Evolutionary conservation across 495 filamentous ascomycete species (phyloP).

Genomic region (Tricharina praecox): DNA sequence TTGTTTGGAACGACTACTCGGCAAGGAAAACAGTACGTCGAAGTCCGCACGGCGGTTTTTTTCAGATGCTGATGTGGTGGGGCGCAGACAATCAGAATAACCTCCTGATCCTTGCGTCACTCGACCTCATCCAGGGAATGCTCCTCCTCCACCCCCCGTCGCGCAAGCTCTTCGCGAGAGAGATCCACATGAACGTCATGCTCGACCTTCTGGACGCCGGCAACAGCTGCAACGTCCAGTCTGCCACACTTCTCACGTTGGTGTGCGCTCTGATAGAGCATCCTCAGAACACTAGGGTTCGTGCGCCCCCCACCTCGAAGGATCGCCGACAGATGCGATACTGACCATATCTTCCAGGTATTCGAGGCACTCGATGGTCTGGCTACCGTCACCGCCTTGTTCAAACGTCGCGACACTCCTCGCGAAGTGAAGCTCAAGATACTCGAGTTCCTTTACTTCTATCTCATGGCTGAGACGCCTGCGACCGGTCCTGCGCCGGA

Average conservation of each 20-base stretch:
- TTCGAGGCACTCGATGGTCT: conserved; percentile 91
- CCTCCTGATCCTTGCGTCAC: conserved; percentile 67
- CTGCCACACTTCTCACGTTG: conserved; percentile 69
- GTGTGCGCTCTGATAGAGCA: conserved; percentile 72
- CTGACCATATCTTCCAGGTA: conserved; percentile 28
- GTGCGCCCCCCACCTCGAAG: neutral
- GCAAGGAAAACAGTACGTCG: conserved; percentile 44
- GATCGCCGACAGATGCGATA: neutral
- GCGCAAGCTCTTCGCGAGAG: conserved; percentile 68
- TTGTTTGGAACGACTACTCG: conserved; percentile 75
- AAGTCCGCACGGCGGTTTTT: too few relatives aligned
- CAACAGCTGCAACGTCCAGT: conserved; percentile 83
- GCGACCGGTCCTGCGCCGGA: neutral
- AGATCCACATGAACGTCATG: conserved; percentile 88
- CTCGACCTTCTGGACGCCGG: conserved; percentile 87
- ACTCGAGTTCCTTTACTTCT: conserved; percentile 93
- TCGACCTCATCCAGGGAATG: conserved; percentile 80
- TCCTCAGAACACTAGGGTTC: conserved; percentile 58
- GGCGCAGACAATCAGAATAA: conserved; percentile 68
- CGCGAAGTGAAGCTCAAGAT: conserved; percentile 83
- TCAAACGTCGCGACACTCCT: conserved; percentile 65
- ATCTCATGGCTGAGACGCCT: conserved; percentile 81
- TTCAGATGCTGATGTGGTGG: too few relatives aligned
- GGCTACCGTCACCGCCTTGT: conserved; percentile 79
- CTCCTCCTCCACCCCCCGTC: conserved; percentile 87